Percentiles rank a stretch among this genome's conserved stretches.
Evolutionary conservation across 2,329 filamentous ascomycete species (phyloP).

Genomic region (Nothopassalora personata): DNA sequence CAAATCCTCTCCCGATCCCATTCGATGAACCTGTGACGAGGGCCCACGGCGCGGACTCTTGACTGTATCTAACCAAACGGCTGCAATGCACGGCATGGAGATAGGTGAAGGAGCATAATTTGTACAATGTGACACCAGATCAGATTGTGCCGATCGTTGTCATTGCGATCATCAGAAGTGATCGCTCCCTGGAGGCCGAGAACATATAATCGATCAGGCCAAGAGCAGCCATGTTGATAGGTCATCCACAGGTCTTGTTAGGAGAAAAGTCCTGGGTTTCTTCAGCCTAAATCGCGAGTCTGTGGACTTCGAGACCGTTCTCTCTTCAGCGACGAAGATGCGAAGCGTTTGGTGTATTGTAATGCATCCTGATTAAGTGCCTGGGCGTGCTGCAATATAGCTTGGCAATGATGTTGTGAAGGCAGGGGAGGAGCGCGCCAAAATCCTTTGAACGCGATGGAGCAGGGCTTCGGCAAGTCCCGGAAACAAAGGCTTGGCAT

Average conservation of each 20-base stretch:
- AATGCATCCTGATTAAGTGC: neutral
- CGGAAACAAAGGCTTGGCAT: neutral
- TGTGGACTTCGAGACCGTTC: too few relatives aligned
- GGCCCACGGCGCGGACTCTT: constrained; percentile 3
- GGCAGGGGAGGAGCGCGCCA: neutral
- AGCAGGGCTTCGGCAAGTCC: neutral
- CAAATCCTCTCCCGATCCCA: constrained; percentile 49
- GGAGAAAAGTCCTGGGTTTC: too few relatives aligned
- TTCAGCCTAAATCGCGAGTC: too few relatives aligned
- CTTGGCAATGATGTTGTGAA: neutral
- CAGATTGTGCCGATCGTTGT: neutral
- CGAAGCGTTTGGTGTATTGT: neutral
- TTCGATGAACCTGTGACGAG: constrained; percentile 48
- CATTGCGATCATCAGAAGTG: neutral
- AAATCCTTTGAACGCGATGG: neutral
- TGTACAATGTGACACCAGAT: constrained; percentile 6
- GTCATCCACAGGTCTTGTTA: neutral
- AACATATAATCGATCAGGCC: neutral
- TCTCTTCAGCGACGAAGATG: neutral
- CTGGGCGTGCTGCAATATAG: neutral
- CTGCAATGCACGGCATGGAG: constrained; percentile 20
- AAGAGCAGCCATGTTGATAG: neutral
- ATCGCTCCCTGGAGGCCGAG: neutral
- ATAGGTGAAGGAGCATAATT: constrained; percentile 16
- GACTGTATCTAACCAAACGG: neutral